phyloP scores from a whole-genome alignment of 768 basidiomycete species.

The Brasilioporus rufonigricans region DNA sequence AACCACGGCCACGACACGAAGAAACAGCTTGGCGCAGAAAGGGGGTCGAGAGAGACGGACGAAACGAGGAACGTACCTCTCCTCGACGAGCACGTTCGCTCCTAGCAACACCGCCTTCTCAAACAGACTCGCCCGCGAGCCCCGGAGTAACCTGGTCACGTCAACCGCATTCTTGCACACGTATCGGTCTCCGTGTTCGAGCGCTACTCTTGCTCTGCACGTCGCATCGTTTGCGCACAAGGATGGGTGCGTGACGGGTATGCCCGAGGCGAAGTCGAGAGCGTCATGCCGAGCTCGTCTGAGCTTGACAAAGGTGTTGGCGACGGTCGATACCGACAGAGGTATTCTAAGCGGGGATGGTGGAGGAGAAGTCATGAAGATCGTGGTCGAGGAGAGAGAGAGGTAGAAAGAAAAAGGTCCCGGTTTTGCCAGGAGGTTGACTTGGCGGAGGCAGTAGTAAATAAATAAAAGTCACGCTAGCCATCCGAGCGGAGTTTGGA shows the following conservation, averaged over 20 bases:
- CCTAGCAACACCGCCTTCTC: conserved; percentile 49
- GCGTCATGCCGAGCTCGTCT: conserved; percentile 38
- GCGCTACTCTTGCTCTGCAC: conserved; percentile 27
- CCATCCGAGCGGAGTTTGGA: conserved; percentile 24
- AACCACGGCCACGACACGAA: not conserved
- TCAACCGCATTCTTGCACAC: conserved; percentile 65
- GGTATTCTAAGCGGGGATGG: conserved; percentile 23
- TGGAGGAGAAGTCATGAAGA: conserved; percentile 19
- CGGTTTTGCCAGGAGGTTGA: not conserved
- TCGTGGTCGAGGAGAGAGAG: not conserved
- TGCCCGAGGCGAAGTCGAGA: conserved; percentile 38
- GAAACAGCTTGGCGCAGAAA: not conserved
- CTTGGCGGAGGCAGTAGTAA: no score
- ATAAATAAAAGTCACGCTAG: conserved; percentile 6
- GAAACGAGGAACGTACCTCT: conserved; percentile 52
- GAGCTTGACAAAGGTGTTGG: conserved; percentile 55
- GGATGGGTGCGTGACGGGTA: conserved; percentile 36
- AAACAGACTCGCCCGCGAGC: conserved; percentile 49
- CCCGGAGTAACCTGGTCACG: conserved; percentile 52
- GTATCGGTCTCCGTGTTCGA: conserved; percentile 44
- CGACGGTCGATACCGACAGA: conserved; percentile 37
- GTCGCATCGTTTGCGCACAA: conserved; percentile 31
- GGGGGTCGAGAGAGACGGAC: not conserved
- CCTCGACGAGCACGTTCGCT: conserved; percentile 64
- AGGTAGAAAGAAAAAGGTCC: not conserved